A percentile compares a stretch with the other conserved stretches of the same genome.
Conservation (phyloP, 2,329 filamentous ascomycete species). For the Teratosphaeria epicoccoides region DNA sequence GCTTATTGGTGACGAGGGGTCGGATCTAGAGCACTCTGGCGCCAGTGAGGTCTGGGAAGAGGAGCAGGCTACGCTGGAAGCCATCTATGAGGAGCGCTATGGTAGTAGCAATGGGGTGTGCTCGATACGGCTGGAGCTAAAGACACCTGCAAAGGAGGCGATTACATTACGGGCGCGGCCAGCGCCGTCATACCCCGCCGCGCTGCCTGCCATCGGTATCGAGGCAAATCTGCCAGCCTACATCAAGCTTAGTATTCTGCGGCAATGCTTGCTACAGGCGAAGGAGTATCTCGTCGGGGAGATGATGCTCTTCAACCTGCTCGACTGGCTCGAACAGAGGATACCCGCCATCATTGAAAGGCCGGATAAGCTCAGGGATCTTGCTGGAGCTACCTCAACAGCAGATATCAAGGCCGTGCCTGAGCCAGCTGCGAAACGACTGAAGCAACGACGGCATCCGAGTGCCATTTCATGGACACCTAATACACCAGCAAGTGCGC, state of each 20-base stretch:
- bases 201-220: slow-evolving; percentile 59
- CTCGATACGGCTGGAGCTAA: slow-evolving; percentile 54
- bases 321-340: slow-evolving; percentile 85
- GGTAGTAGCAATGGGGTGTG: slow-evolving; percentile 46
- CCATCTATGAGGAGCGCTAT: slow-evolving; percentile 73
- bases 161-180: slow-evolving; percentile 56
- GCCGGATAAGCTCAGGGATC: slow-evolving; percentile 73
- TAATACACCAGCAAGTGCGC: slow-evolving; percentile 47
- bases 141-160: slow-evolving; percentile 32
- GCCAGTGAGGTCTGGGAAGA: slow-evolving; percentile 59
- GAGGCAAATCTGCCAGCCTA: slow-evolving; percentile 68
- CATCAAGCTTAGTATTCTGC: slow-evolving; percentile 79
- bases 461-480: slow-evolving; percentile 55
- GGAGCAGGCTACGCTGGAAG: slow-evolving; percentile 71
- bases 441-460: slow-evolving; percentile 26
- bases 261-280: slow-evolving; percentile 63
- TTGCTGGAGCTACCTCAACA: slow-evolving; percentile 62
- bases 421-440: slow-evolving; percentile 13
- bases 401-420: slow-evolving; percentile 31
- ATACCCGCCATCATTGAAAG: slow-evolving; percentile 72
- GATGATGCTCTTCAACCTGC: slow-evolving; percentile 80
- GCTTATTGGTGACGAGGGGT: slow-evolving; percentile 43
- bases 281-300: slow-evolving; percentile 63
- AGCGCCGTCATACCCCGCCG: slow-evolving; percentile 60
- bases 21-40: background rate